These are phyloP conservation scores for Cyclotella atomus DNA, from an alignment of 108 stramenopile species.

Conservation along the genomic window DNA sequence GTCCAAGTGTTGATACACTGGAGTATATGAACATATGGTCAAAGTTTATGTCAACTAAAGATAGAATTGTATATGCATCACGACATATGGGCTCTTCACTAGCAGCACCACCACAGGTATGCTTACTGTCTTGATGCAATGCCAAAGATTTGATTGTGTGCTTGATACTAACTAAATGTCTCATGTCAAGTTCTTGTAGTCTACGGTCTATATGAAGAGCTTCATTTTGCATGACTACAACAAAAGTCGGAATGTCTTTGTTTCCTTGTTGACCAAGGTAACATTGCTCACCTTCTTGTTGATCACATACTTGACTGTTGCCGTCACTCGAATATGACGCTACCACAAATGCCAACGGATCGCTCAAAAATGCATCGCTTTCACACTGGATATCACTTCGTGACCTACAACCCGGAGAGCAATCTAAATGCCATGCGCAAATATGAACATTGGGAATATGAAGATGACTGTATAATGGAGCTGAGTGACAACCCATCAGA, in stretches of 20 bases:
- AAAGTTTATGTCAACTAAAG: slow-evolving; percentile 40
- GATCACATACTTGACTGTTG: background rate
- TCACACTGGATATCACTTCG: slow-evolving; percentile 61
- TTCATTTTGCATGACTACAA: slow-evolving; percentile 46
- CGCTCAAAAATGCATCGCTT: slow-evolving; percentile 66
- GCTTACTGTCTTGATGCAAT: slow-evolving; percentile 8
- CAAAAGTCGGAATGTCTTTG: slow-evolving; percentile 23
- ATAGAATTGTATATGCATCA: slow-evolving; percentile 22
- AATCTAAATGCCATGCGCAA: slow-evolving; percentile 73
- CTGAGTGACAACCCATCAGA: slow-evolving; percentile 85
- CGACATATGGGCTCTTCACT: background rate
- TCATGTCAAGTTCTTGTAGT: slow-evolving; percentile 26
- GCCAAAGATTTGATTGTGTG: slow-evolving; percentile 44
- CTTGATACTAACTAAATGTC: slow-evolving; percentile 29
- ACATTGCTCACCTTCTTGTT: background rate
- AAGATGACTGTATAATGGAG: slow-evolving; percentile 81
- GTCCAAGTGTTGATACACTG: too few relatives aligned
- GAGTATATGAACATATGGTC: too few relatives aligned
- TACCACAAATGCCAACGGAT: slow-evolving; percentile 65
- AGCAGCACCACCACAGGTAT: background rate
- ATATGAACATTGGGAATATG: slow-evolving; percentile 53
- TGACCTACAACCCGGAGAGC: slow-evolving; percentile 75
- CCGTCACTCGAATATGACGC: slow-evolving; percentile 16
- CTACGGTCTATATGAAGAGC: slow-evolving; percentile 19
- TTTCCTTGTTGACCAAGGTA: background rate